These are phyloP conservation scores for Calonectria montana DNA, from an alignment of 2,329 filamentous ascomycete species.

Conservation along the genomic window DNA sequence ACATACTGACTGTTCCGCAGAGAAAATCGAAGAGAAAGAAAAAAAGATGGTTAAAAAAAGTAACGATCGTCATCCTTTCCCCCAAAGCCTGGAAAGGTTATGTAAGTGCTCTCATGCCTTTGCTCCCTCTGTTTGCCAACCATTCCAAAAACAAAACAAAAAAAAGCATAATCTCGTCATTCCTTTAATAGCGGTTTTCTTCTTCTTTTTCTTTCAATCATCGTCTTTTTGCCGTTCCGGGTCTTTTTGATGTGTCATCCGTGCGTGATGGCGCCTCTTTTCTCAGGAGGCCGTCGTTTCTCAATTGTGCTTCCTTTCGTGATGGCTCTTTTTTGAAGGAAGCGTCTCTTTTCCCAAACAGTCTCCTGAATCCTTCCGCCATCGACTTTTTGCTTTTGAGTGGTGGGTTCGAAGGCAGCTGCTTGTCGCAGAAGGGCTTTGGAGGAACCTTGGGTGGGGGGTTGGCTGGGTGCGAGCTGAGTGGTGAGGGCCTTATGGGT, in stretches of 20 bases:
- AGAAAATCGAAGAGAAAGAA: background rate
- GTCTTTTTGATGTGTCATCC: background rate
- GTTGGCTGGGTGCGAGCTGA: slow-evolving; percentile 19
- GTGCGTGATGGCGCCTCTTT: background rate
- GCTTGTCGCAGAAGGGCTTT: background rate
- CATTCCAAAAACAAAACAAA: background rate
- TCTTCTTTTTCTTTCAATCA: background rate
- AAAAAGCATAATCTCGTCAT: background rate
- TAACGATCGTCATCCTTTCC: background rate
- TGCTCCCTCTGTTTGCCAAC: background rate
- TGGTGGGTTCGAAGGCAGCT: slow-evolving; percentile 15
- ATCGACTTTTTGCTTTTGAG: slow-evolving; percentile 48
- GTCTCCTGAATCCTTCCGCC: slow-evolving; percentile 51
- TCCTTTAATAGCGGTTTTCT: background rate
- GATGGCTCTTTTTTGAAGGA: background rate
- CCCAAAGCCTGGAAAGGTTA: background rate
- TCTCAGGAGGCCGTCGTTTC: background rate
- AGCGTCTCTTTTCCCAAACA: slow-evolving; percentile 51
- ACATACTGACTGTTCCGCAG: background rate
- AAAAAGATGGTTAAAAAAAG: background rate
- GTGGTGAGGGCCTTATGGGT: slow-evolving; percentile 19
- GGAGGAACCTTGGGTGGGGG: slow-evolving; percentile 6
- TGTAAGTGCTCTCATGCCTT: background rate
- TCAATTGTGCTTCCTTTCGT: background rate
- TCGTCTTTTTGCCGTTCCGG: background rate